Conservation (phyloP, 768 basidiomycete species). For the Clathrus columnatus region DNA sequence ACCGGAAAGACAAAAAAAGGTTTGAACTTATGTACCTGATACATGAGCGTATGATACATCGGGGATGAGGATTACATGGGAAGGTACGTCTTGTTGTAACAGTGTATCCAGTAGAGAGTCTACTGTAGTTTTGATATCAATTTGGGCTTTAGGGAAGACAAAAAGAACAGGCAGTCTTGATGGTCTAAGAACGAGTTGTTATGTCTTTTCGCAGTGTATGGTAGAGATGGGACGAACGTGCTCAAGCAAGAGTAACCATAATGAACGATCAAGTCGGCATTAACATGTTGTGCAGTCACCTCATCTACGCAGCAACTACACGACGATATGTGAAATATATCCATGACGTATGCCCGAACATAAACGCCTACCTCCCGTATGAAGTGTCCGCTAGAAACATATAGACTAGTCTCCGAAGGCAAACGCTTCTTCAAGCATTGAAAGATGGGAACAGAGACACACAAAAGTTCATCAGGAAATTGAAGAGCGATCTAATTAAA, state of each 20-base stretch:
- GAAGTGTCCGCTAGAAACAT: constrained; percentile 96
- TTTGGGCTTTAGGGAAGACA: constrained; percentile 68
- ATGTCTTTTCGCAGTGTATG: too few relatives aligned
- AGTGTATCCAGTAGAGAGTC: constrained; percentile 26
- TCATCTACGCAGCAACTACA: constrained; percentile 93
- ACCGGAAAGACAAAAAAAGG: background rate
- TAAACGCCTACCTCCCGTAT: constrained; percentile 90
- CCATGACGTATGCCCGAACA: too few relatives aligned
- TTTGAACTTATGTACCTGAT: constrained; percentile 50
- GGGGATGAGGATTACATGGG: constrained; percentile 48
- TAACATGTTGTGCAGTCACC: constrained; percentile 87
- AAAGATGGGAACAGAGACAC: constrained; percentile 80
- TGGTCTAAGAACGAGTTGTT: constrained; percentile 47
- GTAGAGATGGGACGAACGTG: too few relatives aligned
- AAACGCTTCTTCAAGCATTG: constrained; percentile 47
- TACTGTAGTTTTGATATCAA: constrained; percentile 50
- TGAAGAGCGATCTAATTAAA: constrained; percentile 76
- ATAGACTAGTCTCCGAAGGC: constrained; percentile 39
- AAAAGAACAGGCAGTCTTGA: constrained; percentile 85
- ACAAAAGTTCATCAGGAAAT: constrained; percentile 90
- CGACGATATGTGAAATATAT: too few relatives aligned
- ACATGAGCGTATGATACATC: constrained; percentile 72
- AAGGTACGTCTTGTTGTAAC: background rate
- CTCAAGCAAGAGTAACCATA: constrained; percentile 96
- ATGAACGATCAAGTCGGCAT: constrained; percentile 86